Evolutionary conservation across 2,329 filamentous ascomycete genomes (phyloP).

Genomic region (Cercospora beticola): DNA sequence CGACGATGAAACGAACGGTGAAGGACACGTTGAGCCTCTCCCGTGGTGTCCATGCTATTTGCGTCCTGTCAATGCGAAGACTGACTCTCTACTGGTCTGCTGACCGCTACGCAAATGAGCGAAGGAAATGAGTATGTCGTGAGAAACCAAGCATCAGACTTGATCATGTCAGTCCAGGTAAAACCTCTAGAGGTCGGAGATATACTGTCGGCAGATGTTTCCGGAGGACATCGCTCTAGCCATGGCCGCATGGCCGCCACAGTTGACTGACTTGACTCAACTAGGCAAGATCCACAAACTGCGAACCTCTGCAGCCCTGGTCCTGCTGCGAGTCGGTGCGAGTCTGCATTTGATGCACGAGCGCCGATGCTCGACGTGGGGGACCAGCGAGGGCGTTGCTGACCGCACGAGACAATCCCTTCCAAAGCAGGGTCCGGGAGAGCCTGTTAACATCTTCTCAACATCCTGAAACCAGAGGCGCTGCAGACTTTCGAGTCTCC

Average conservation of each 20-base stretch:
- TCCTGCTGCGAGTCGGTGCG: not conserved
- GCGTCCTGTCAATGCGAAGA: not conserved
- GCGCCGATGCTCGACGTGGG: not conserved
- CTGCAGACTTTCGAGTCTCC: not conserved
- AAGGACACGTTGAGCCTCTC: not conserved
- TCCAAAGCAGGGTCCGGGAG: not conserved
- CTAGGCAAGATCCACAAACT: not conserved
- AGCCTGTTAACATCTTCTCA: not conserved
- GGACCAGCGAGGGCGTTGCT: not conserved
- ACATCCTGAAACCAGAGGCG: constrained; percentile 1
- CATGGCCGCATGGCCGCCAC: not conserved
- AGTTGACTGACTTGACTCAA: not conserved
- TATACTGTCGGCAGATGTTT: not conserved
- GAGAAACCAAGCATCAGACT: not conserved
- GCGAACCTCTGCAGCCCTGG: not conserved
- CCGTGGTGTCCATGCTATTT: not conserved
- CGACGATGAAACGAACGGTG: not conserved
- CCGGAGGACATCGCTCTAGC: not conserved
- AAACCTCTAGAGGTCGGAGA: not conserved
- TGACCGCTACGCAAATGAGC: not conserved
- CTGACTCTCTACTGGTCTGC: not conserved
- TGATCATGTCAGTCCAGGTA: not conserved
- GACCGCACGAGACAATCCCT: not conserved
- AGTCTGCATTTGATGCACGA: not conserved
- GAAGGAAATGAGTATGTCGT: not conserved